Base-by-base conservation (phyloP, 164 flowering plant genomes). In the Kalanchoe fedtschenkoi region DNA sequence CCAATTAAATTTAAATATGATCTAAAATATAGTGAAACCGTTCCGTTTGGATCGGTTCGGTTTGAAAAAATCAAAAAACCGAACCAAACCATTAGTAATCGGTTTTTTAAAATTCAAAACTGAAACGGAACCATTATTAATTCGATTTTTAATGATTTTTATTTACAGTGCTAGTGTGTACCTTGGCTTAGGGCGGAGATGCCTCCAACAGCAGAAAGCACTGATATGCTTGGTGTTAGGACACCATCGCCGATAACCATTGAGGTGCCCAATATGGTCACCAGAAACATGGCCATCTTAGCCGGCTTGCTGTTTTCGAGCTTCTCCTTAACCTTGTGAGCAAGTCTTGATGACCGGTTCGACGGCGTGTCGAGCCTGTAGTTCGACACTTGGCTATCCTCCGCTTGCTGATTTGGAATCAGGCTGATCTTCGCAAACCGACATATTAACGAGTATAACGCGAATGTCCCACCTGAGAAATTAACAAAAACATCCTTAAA, bases 211-310 rank as follows among this genome's bases (percentile, higher is more conserved):
- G 88, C 88, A 5, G 91, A 86, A 62, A 86, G 78, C 30, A 86
- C 88, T 65, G 92, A 88, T 29, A 88, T 86, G 68, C 72, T 67
- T 11, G 96, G 96, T 69, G 92, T 88, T 2, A 88, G 80, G 59
- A 88, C 68, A 8, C 92, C 92, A 69, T 84, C 92, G 7, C 92
- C 96, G n/a, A 88, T 84, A 15, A 86, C 82, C 85, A 88, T 82
- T 32, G 88, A 77, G 56, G 85, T 80, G 4, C 81, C 88, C 0
- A 86, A 65, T 30, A 88, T 81, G 37, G 89, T 79, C 54, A 77
- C 66, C 13, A 83, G 65, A 57, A 88, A 78, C 30, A 86, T 83
- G 2, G 64, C 1, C 4, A 76, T 4, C 32, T 77, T 62, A 4
- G 80, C 78, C 37, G 26, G 5, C 29, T 64, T 64, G 64, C 86